These are phyloP conservation scores for Phlyctochytrium arcticum DNA, from an alignment of 192 early-diverging fungal genomes.

Conservation along the genomic window DNA sequence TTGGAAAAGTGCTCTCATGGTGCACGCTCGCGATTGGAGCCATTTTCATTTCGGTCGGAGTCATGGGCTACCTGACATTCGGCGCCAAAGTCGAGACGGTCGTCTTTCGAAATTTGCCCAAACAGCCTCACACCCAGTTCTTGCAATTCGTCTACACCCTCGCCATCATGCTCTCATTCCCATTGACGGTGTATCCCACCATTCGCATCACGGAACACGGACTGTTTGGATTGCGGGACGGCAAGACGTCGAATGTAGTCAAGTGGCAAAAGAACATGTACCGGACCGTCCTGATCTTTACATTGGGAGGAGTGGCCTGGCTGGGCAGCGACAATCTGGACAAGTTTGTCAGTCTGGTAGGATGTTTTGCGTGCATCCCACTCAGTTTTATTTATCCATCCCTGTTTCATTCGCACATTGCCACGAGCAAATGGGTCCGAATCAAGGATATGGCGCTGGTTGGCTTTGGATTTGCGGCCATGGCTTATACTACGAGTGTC, in stretches of 20 bases:
- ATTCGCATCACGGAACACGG: conserved; percentile 89
- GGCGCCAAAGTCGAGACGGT: conserved; percentile 82
- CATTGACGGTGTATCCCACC: conserved; percentile 87
- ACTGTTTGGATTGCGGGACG: conserved; percentile 67
- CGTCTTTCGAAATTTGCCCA: conserved; percentile 83
- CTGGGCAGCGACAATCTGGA: conserved; percentile 72
- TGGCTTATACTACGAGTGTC: conserved; percentile 77
- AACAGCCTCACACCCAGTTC: conserved; percentile 56
- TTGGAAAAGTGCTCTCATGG: conserved; percentile 73
- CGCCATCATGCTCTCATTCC: conserved; percentile 91
- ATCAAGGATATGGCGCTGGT: conserved; percentile 58
- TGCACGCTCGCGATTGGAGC: conserved; percentile 75
- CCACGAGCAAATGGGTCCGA: conserved; percentile 24
- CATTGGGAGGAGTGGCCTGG: conserved; percentile 71
- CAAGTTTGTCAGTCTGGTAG: conserved; percentile 80
- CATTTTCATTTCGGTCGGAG: conserved; percentile 77
- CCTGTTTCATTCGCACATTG: conserved; percentile 69
- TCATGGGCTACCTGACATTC: conserved; percentile 79
- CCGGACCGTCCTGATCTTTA: conserved; percentile 60
- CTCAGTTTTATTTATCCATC: conserved; percentile 82
- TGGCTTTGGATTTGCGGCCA: conserved; percentile 64
- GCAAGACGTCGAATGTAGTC: conserved; percentile 71
- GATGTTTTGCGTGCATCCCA: conserved; percentile 71
- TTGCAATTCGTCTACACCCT: conserved; percentile 85
- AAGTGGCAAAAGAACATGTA: conserved; percentile 87